Evolutionary conservation across 2,329 filamentous ascomycete genomes (phyloP).

Genomic region (Phialophora expanda): DNA sequence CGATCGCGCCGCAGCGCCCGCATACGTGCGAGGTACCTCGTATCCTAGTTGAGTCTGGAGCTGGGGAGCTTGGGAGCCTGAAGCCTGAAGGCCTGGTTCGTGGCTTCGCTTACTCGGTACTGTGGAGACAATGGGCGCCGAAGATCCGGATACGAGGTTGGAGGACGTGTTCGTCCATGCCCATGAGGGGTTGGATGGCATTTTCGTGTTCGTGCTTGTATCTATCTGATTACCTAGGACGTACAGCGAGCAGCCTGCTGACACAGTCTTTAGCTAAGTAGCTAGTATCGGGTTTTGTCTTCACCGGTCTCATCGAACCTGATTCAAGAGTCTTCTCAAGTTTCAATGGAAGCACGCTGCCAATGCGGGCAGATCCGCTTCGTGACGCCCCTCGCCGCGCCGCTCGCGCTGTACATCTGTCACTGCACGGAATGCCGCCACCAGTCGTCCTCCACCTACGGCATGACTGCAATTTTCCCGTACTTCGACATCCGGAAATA

Average conservation of each 20-base stretch:
- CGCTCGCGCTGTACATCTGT: conserved; percentile 71
- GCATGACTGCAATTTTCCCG: conserved; percentile 72
- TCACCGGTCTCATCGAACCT: too few relatives aligned
- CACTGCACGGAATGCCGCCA: conserved; percentile 68
- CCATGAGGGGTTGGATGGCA: neutral
- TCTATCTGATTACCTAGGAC: neutral
- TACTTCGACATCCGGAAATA: conserved; percentile 40
- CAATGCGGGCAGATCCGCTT: conserved; percentile 70
- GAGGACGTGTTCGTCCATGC: neutral
- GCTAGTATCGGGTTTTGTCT: too few relatives aligned
- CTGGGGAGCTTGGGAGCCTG: neutral
- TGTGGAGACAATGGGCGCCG: conserved; percentile 1
- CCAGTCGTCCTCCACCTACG: conserved; percentile 63
- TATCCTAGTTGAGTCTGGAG: too few relatives aligned
- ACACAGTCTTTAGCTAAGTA: neutral
- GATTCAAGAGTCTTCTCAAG: too few relatives aligned
- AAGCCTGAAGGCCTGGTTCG: neutral
- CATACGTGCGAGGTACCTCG: too few relatives aligned
- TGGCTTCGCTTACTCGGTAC: neutral
- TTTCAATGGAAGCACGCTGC: conserved; percentile 61
- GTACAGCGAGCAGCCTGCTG: too few relatives aligned
- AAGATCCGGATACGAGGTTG: neutral
- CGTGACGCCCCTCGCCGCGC: conserved; percentile 64
- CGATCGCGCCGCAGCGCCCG: neutral
- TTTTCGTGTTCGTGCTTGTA: neutral